Percentiles rank a stretch among this genome's conserved stretches.
These are phyloP conservation scores for Saussurea involucrata DNA, from an alignment of 129 eudicot genomes.

Conservation along the genomic window DNA sequence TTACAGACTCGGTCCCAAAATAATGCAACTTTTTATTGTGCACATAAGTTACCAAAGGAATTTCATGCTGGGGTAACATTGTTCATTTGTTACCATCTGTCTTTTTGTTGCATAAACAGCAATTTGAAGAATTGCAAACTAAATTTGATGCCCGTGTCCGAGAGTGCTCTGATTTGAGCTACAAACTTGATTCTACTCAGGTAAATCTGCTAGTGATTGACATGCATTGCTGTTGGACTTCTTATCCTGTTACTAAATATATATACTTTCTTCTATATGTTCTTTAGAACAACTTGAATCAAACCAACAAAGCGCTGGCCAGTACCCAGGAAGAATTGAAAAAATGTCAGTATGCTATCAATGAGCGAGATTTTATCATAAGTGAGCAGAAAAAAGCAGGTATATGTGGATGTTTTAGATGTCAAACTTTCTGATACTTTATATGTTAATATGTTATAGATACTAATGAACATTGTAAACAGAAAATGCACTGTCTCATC, in stretches of 20 bases:
- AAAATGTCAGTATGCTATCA: constrained; percentile 54
- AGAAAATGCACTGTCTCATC: constrained; percentile 83
- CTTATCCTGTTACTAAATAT: background rate
- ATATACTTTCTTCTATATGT: background rate
- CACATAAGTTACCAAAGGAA: background rate
- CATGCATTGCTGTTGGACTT: background rate
- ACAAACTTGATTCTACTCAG: constrained; percentile 60
- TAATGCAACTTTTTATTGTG: background rate
- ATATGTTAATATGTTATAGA: background rate
- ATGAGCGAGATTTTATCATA: constrained; percentile 70
- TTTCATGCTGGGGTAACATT: background rate
- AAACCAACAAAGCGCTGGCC: constrained; percentile 42
- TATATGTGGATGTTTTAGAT: constrained; percentile 5
- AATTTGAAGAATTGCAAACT: constrained; percentile 56
- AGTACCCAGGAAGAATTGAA: constrained; percentile 56
- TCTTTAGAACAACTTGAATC: constrained; percentile 51
- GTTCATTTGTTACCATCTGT: background rate
- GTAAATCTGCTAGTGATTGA: constrained; percentile 25
- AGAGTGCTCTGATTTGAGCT: constrained; percentile 46
- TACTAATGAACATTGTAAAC: constrained; percentile 24
- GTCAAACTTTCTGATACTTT: background rate
- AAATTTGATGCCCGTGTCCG: constrained; percentile 41
- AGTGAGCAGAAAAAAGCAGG: constrained; percentile 90
- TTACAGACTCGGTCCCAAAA: background rate
- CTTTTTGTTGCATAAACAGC: constrained; percentile 31